A percentile compares a stretch with the other conserved stretches of the same genome.
phyloP scores from a whole-genome alignment of 1,284 basidiomycete genomes.

The Cutaneotrichosporon cavernicola region DNA sequence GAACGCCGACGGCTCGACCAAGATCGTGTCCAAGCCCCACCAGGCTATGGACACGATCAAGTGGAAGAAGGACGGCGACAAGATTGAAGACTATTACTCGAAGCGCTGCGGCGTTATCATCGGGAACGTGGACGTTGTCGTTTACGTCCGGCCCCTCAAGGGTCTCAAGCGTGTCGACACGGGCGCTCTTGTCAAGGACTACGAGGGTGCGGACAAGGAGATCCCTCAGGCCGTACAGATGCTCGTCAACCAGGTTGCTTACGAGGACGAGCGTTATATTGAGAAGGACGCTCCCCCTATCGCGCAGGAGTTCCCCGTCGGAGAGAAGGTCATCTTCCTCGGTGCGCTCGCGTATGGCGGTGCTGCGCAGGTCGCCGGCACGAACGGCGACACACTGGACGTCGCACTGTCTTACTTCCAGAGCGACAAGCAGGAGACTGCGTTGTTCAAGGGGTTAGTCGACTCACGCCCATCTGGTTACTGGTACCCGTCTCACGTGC shows the following conservation, averaged over 20 bases:
- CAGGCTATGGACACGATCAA: conserved; percentile 62
- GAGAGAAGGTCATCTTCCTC: conserved; percentile 91
- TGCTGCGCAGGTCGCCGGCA: conserved; percentile 79
- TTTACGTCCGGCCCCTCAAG: conserved; percentile 83
- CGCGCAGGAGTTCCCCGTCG: conserved; percentile 83
- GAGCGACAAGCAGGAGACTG: conserved; percentile 71
- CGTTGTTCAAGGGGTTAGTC: conserved; percentile 71
- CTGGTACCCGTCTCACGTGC: conserved; percentile 76
- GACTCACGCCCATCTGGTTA: conserved; percentile 58
- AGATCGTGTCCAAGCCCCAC: conserved; percentile 70
- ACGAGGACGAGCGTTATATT: conserved; percentile 85
- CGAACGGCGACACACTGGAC: conserved; percentile 66
- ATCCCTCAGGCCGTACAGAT: conserved; percentile 82
- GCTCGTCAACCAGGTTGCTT: conserved; percentile 70
- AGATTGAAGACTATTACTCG: conserved; percentile 80
- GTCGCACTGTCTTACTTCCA: conserved; percentile 84
- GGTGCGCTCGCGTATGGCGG: conserved; percentile 92
- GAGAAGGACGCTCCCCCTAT: conserved; percentile 75
- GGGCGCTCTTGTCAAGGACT: conserved; percentile 92
- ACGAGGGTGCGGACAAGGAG: conserved; percentile 77
- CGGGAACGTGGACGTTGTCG: conserved; percentile 72
- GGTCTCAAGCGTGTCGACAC: conserved; percentile 84
- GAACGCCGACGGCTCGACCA: conserved; percentile 58
- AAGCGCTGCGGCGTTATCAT: conserved; percentile 86
- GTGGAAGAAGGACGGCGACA: conserved; percentile 76